Percentiles rank a stretch among this genome's conserved stretches.
Evolutionary conservation across 2,329 filamentous ascomycete species (phyloP).

Genomic region (Malbranchea zuffiana): DNA sequence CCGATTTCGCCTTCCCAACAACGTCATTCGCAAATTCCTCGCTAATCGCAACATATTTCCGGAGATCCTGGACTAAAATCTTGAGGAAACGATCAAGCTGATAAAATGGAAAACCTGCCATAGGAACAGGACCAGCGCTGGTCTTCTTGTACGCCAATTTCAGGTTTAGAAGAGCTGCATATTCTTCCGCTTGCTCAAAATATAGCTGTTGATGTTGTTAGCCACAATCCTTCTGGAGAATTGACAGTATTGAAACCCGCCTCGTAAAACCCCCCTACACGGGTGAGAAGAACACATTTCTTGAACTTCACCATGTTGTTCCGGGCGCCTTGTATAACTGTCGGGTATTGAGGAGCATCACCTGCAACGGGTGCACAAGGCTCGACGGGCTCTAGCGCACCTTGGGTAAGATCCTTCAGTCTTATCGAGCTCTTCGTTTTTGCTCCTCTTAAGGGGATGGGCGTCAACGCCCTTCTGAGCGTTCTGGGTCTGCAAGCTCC

Average conservation of each 20-base stretch:
- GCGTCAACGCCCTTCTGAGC: neutral
- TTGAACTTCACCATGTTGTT: slow-evolving; percentile 85
- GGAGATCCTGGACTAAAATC: slow-evolving; percentile 79
- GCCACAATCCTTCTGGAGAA: neutral
- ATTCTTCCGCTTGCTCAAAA: slow-evolving; percentile 87
- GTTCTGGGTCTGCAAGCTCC: slow-evolving; percentile 1
- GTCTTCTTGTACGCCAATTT: slow-evolving; percentile 76
- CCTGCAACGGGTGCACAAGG: slow-evolving; percentile 35
- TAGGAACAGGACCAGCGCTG: slow-evolving; percentile 66
- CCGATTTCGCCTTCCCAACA: slow-evolving; percentile 58
- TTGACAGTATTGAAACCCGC: slow-evolving; percentile 23
- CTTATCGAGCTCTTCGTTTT: slow-evolving; percentile 31
- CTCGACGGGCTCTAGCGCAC: slow-evolving; percentile 37
- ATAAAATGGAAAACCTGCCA: slow-evolving; percentile 91
- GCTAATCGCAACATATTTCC: slow-evolving; percentile 83
- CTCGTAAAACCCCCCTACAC: slow-evolving; percentile 94
- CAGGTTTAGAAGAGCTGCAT: slow-evolving; percentile 72
- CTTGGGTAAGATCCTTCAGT: slow-evolving; percentile 46
- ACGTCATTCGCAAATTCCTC: slow-evolving; percentile 77
- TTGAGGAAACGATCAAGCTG: slow-evolving; percentile 91
- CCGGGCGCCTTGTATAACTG: slow-evolving; percentile 75
- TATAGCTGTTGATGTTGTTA: slow-evolving; percentile 49
- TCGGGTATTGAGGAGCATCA: slow-evolving; percentile 57
- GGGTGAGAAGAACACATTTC: slow-evolving; percentile 81
- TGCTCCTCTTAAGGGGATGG: slow-evolving; percentile 18